These are phyloP conservation scores for Plasmopara viticola DNA, from an alignment of 352 stramenopile genomes.

Conservation along the genomic window DNA sequence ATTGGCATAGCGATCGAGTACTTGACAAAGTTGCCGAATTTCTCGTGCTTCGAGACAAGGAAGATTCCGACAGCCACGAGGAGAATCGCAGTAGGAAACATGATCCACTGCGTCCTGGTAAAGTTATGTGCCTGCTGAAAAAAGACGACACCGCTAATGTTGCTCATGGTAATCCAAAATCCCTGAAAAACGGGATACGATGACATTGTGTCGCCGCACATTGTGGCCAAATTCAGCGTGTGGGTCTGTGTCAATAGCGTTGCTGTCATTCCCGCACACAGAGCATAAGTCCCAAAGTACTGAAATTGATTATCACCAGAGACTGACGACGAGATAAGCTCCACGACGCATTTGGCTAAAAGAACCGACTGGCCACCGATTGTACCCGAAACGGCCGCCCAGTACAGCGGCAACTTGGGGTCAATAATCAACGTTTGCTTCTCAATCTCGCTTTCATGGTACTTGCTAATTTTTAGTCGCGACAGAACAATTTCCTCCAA, in stretches of 20 bases:
- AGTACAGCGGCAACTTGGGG: constrained; percentile 82
- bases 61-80: constrained; percentile 73
- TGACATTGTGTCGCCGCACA: constrained; percentile 81
- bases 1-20: constrained; percentile 86
- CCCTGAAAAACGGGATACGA: constrained; percentile 82
- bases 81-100: constrained; percentile 68
- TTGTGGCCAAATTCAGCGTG: constrained; percentile 81
- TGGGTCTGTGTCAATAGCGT: constrained; percentile 82
- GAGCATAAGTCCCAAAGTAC: constrained; percentile 81
- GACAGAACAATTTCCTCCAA: constrained; percentile 54
- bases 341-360: constrained; percentile 77
- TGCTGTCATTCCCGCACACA: constrained; percentile 63
- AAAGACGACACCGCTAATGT: constrained; percentile 83
- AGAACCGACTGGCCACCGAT: constrained; percentile 79
- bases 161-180: constrained; percentile 86
- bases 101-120: constrained; percentile 73
- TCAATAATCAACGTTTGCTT: constrained; percentile 84
- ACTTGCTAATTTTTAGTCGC: constrained; percentile 48
- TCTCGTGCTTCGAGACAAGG: constrained; percentile 83
- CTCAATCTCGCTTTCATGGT: constrained; percentile 63
- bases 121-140: constrained; percentile 85
- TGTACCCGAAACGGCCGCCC: constrained; percentile 78
- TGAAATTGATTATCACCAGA: constrained; percentile 80
- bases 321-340: constrained; percentile 80
- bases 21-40: constrained; percentile 85